Evolutionary conservation across 1,139 yeast genomes (phyloP).

Genomic region (Saccharomyces hybrid): DNA sequence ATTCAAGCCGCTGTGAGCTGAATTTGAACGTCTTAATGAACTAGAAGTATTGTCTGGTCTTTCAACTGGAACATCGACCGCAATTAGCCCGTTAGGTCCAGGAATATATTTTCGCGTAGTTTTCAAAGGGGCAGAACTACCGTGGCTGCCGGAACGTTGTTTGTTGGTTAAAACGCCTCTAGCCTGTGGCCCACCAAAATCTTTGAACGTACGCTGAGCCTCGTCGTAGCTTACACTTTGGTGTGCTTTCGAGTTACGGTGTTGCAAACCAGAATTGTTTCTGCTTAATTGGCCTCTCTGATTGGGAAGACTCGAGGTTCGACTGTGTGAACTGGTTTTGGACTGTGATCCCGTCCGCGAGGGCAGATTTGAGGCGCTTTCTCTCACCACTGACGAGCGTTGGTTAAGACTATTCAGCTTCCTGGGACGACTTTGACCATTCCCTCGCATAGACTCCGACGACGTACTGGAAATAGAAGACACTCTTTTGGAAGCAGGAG

Average conservation of each 20-base stretch:
- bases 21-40: not conserved
- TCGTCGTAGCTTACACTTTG: conserved; percentile 10
- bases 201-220: conserved; percentile 22
- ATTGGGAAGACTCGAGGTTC: conserved; percentile 16
- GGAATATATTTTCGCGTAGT: conserved; percentile 41
- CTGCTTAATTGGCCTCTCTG: conserved; percentile 3
- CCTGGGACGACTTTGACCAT: not conserved
- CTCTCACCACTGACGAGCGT: not conserved
- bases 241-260: conserved; percentile 3
- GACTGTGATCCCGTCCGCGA: not conserved
- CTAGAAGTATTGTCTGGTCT: conserved; percentile 5
- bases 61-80: conserved; percentile 39
- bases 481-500: not conserved
- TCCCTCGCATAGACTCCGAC: not conserved
- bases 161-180: conserved; percentile 8
- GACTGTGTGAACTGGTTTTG: conserved; percentile 3
- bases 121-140: conserved; percentile 16
- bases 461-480: not conserved
- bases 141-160: conserved; percentile 8
- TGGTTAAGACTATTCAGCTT: not conserved
- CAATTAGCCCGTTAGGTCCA: conserved; percentile 40
- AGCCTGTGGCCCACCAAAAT: conserved; percentile 25
- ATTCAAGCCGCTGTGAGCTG: not conserved
- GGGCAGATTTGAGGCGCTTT: not conserved
- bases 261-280: conserved; percentile 2